A percentile compares a stretch with the other conserved stretches of the same genome.
Conservation (phyloP, 352 stramenopile genomes). For the Phytophthora sp. region DNA sequence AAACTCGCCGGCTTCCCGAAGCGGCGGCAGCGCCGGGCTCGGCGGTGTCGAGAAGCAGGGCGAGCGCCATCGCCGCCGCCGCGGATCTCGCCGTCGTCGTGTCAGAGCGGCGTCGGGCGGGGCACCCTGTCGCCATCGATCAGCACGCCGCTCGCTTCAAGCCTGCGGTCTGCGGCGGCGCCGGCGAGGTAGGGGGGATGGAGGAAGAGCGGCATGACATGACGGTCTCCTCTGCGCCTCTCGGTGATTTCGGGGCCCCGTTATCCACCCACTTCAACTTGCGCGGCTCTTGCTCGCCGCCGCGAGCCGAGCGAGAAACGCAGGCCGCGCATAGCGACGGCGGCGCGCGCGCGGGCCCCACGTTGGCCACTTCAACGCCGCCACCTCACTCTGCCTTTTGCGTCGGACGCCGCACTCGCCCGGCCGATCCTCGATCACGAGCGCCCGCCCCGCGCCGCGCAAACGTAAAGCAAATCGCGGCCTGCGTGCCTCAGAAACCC, state of each 20-base stretch:
- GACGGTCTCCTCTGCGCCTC: not conserved
- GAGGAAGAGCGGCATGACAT: not conserved
- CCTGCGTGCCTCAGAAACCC: slow-evolving; percentile 8
- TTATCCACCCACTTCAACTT: slow-evolving; percentile 15
- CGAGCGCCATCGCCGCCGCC: not conserved
- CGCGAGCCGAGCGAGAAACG: slow-evolving; percentile 19
- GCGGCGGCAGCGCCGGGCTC: not conserved
- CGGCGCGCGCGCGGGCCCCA: not conserved
- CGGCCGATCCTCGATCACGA: slow-evolving; percentile 25
- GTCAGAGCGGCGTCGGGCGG: not conserved
- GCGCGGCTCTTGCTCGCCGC: not conserved
- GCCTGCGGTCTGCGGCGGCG: too few species aligned
- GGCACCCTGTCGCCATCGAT: slow-evolving; percentile 21
- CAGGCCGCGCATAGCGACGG: not conserved
- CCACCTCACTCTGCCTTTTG: slow-evolving; percentile 13
- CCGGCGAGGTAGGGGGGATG: not conserved
- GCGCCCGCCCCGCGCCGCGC: not conserved
- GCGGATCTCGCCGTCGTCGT: not conserved
- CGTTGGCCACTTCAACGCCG: slow-evolving; percentile 1
- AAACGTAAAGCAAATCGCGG: slow-evolving; percentile 27
- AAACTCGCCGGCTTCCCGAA: not conserved
- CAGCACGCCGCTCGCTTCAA: slow-evolving; percentile 5
- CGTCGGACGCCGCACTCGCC: not conserved
- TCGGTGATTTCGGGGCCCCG: not conserved
- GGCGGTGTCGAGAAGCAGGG: not conserved